These are phyloP conservation scores for Colletotrichum navitas DNA, from an alignment of 2,329 filamentous ascomycete genomes.

Conservation along the genomic window DNA sequence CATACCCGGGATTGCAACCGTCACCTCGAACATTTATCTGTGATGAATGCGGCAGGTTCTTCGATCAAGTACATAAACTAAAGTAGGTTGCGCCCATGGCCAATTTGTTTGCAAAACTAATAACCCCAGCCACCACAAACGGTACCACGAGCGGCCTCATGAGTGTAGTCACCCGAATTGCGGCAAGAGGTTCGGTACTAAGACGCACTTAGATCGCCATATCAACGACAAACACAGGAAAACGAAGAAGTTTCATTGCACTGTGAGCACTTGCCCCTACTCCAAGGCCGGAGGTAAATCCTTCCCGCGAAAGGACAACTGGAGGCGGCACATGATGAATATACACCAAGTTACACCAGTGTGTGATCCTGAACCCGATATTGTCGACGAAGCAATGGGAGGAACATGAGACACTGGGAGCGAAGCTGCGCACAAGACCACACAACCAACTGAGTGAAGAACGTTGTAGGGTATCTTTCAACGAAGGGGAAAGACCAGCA, in stretches of 20 bases:
- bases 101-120: slow-evolving; percentile 43
- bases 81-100: slow-evolving; percentile 58
- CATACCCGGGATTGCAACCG: slow-evolving; percentile 42
- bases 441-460: not conserved
- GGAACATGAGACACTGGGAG: slow-evolving; percentile 15
- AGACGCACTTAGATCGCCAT: slow-evolving; percentile 72
- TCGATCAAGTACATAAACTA: slow-evolving; percentile 71
- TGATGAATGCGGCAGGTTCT: slow-evolving; percentile 59
- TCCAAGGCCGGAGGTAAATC: slow-evolving; percentile 69
- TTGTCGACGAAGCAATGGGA: slow-evolving; percentile 43
- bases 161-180: slow-evolving; percentile 67
- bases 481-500: not conserved
- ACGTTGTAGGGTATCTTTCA: not conserved
- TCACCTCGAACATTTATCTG: slow-evolving; percentile 53
- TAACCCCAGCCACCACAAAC: slow-evolving; percentile 65
- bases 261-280: slow-evolving; percentile 65
- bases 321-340: slow-evolving; percentile 72
- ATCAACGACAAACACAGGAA: slow-evolving; percentile 73
- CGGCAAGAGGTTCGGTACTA: slow-evolving; percentile 70
- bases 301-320: slow-evolving; percentile 73
- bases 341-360: slow-evolving; percentile 60
- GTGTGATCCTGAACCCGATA: slow-evolving; percentile 43
- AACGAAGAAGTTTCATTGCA: slow-evolving; percentile 71
- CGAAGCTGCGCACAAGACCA: not conserved
- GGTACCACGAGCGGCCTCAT: slow-evolving; percentile 72